Base-by-base conservation (phyloP, 345 rosid species). In the Aquilaria sinensis region DNA sequence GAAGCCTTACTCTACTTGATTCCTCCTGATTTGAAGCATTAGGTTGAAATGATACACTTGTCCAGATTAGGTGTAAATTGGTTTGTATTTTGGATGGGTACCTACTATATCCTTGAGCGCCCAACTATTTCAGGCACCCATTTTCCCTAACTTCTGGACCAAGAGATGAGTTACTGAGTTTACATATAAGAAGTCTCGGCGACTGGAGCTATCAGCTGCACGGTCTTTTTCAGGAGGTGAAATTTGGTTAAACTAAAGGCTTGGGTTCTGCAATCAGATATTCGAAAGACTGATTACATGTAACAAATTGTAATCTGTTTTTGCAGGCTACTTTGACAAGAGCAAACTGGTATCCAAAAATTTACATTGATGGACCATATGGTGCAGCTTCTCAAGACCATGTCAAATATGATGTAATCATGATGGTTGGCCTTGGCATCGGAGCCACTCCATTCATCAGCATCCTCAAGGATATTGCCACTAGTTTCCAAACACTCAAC, bases 371-470 rank as follows among this genome's bases (percentile, higher is more conserved):
- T 54, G 89, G 89, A 33, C 84, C 86, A 2, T 84, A 84, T 10
- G 86, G 86, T 5, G 72, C 86, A 14, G 62, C 86, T 23, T 77
- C 86, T 11, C 89, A 84, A 60, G 84, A 84, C 72, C 70, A 84
- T 43, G 59, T 56, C 66, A 81, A 84, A 68, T 84, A 84, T 32
- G 89, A 84, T 9, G 29, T 75, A 0, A 74, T 84, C 16, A 54
- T 81, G 58, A 68, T 84, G 49, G 72, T 81, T 14, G 89, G 89
- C 54, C 84, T 81, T 11, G 89, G 89, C 51, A 84, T 84, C 3
- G 89, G 89, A 60, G 75, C 73, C 43, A 84, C 89, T 3, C 89
- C 86, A 3, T 84, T 81, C 73, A 70, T 81, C 50, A 79, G 84
- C 81, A 77, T 84, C 70, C 80, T 84, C 62, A 75, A 72, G 71